phyloP scores from a whole-genome alignment of 306 rosid genomes.

The Rosa lucieae region DNA sequence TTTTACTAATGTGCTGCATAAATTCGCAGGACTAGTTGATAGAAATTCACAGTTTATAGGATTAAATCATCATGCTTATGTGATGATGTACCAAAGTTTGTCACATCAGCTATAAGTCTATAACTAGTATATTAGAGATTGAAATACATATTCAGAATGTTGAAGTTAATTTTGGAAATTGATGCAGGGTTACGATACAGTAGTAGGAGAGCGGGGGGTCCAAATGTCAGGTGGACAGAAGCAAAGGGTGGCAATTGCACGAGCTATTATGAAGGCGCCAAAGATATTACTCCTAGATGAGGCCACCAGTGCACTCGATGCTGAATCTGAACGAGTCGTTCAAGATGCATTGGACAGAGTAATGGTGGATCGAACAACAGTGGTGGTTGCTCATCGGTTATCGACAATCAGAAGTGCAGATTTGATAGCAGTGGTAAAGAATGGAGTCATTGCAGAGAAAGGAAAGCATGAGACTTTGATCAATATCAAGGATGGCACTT shows the following conservation, averaged over 20 bases:
- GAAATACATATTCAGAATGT: not conserved
- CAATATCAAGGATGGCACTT: constrained; percentile 25
- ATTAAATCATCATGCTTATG: not conserved
- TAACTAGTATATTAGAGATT: not conserved
- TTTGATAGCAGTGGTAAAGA: constrained; percentile 58
- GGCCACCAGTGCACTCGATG: constrained; percentile 81
- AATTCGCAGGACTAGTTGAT: not conserved
- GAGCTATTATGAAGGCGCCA: constrained; percentile 64
- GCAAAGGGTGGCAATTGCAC: constrained; percentile 67
- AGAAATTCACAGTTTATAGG: not conserved
- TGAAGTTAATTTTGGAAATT: not conserved
- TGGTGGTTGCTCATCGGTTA: constrained; percentile 71
- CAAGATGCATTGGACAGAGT: constrained; percentile 67
- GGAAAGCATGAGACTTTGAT: constrained; percentile 34
- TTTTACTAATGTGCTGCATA: not conserved
- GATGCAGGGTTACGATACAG: constrained; percentile 58
- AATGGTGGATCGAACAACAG: constrained; percentile 56
- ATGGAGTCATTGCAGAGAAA: constrained; percentile 52
- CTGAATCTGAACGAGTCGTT: constrained; percentile 69
- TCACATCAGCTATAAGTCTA: not conserved
- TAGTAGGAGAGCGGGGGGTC: constrained; percentile 59
- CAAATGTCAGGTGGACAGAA: constrained; percentile 68
- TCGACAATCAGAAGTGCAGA: constrained; percentile 63
- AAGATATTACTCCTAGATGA: constrained; percentile 64
- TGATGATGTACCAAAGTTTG: not conserved